Evolutionary conservation across 179 eudicot species (phyloP).

Genomic region (Silene noctiflora): DNA sequence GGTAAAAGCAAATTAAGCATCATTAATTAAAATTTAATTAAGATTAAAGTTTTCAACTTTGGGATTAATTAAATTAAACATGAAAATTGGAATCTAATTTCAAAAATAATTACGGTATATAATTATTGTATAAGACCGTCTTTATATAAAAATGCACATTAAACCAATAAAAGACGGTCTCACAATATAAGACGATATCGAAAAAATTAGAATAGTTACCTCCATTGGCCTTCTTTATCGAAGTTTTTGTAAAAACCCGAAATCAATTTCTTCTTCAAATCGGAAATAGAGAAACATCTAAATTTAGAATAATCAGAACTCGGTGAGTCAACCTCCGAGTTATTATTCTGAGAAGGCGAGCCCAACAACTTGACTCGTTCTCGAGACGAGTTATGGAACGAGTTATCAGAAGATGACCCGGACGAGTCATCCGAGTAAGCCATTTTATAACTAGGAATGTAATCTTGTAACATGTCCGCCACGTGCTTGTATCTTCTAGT

Average conservation of each 20-base stretch:
- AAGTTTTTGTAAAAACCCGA: constrained; percentile 64
- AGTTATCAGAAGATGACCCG: constrained; percentile 55
- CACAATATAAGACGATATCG: no score
- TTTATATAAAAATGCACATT: no score
- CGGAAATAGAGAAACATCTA: constrained; percentile 88
- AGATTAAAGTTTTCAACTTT: not conserved
- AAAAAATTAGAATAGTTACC: constrained; percentile 37
- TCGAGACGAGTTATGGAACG: constrained; percentile 49
- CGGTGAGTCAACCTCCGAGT: constrained; percentile 33
- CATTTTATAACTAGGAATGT: constrained; percentile 65
- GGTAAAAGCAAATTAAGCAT: constrained; percentile 4
- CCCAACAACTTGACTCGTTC: constrained; percentile 62
- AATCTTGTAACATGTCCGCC: constrained; percentile 72
- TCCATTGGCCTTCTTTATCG: constrained; percentile 91
- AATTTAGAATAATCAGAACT: constrained; percentile 43
- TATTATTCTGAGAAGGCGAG: constrained; percentile 12
- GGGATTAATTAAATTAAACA: not conserved
- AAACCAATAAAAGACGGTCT: not conserved
- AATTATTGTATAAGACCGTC: not conserved
- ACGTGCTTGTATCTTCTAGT: constrained; percentile 63
- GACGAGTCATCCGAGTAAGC: constrained; percentile 42
- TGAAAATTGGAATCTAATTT: not conserved
- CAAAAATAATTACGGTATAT: not conserved
- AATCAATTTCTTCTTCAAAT: constrained; percentile 79
- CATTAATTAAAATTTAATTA: not conserved